Evolutionary conservation across 73 alveolate species (phyloP), one percentile per base, ranked within the genome.

Genomic region (Paramecium octaurelia): DNA sequence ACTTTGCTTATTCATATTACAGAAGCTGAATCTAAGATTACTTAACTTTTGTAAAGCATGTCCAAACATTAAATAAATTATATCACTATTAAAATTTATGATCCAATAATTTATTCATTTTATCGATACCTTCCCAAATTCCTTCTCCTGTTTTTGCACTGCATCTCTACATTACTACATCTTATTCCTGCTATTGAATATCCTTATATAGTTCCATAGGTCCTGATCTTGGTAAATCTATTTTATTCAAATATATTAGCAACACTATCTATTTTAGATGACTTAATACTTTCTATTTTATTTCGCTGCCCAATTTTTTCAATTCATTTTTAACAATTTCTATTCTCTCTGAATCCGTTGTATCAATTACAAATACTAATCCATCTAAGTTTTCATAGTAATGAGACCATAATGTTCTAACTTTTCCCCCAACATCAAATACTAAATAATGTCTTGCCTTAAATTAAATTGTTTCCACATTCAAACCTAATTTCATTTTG

Each of bases 321-420:
- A 64, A 34, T 64, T 64, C 84, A 64, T 64, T 34, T 64, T 64
- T 64, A 27, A 64, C 84, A 31, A 27, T 64, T 24, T 34, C 84
- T 11, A 23, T 31, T 27, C 46, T 64, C 29, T 95, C 97, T 54
- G 76, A 44, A 92, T 98, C 99, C 48, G 94, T 95, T 36, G 97
- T 86, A 86, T 98, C 99, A 14, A 98, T 92, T n/a, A 98, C 99
- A 85, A 98, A 96, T 8, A 98, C 95, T 12, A 98, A 60, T 84
- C 99, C 99, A 92, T 97, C 97, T 7, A 95, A 86, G 36, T 95
- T 96, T 90, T 92, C 96, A 86, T 94, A 98, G 93, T 97, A 96
- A 94, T 98, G 97, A 71, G 96, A 91, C 97, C 97, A 96, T 76
- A 95, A 86, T 18, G 86, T 93, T 87, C 99, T 94, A 76, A 93